Percentiles rank a stretch among this genome's conserved stretches.
These are phyloP conservation scores for Rosa multiflora DNA, from an alignment of 306 rosid species.

Conservation along the genomic window DNA sequence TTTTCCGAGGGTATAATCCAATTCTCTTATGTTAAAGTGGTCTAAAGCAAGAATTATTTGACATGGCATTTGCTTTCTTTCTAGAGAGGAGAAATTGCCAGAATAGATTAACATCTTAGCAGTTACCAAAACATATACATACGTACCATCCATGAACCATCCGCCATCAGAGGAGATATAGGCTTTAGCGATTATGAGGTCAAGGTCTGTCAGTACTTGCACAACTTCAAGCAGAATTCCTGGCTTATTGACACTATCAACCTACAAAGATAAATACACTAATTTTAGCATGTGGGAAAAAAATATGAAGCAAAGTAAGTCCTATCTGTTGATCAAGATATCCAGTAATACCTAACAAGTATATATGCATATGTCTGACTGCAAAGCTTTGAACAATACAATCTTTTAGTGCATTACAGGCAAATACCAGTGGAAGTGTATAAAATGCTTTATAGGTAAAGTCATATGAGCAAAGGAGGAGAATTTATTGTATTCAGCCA, in stretches of 20 bases:
- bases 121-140: background rate
- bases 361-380: background rate
- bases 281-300: slow-evolving; percentile 9
- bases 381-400: background rate
- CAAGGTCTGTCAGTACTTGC: slow-evolving; percentile 74
- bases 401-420: background rate
- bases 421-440: background rate
- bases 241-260: slow-evolving; percentile 78
- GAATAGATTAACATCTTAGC: background rate
- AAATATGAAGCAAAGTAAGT: background rate
- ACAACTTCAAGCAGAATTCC: slow-evolving; percentile 87
- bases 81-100: background rate
- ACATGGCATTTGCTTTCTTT: background rate
- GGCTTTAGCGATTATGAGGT: slow-evolving; percentile 76
- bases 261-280: slow-evolving; percentile 33
- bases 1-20: background rate
- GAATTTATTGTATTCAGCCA: background rate
- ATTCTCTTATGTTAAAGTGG: background rate
- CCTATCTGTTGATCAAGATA: background rate
- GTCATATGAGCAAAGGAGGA: background rate
- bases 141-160: slow-evolving; percentile 90
- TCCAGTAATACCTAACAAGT: background rate
- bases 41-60: background rate
- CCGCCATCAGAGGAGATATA: slow-evolving; percentile 86
- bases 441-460: background rate